Conservation (phyloP, 371 early-diverging fungal species). For the Mucor circinelloides region DNA sequence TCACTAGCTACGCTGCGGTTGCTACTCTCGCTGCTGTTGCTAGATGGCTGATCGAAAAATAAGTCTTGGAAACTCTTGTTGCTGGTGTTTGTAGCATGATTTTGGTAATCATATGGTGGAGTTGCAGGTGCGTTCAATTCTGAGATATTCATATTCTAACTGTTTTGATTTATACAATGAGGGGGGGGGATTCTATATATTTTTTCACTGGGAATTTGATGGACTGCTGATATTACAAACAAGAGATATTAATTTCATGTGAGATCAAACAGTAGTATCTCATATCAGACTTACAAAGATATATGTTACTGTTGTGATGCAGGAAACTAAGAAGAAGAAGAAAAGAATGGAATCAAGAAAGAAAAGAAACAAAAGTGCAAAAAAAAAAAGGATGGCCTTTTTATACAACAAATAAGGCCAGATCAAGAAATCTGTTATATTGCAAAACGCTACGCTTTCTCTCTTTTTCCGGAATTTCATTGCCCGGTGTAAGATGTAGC, state of each 20-base stretch:
- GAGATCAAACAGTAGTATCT: not conserved
- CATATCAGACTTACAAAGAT: not conserved
- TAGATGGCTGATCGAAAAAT: slow-evolving; percentile 10
- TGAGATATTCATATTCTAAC: slow-evolving; percentile 22
- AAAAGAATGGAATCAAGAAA: not conserved
- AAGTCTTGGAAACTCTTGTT: slow-evolving; percentile 3
- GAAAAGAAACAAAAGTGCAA: not conserved
- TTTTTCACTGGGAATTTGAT: not conserved
- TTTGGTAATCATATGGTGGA: slow-evolving; percentile 33
- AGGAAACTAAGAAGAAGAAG: not conserved
- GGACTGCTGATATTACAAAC: not conserved
- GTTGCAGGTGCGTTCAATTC: slow-evolving; percentile 29
- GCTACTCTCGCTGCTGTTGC: not conserved
- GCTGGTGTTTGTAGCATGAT: not conserved
- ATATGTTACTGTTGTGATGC: not conserved
- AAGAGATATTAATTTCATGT: not conserved
- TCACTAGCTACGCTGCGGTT: not conserved
- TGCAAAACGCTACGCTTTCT: slow-evolving; percentile 2
- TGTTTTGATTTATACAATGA: not conserved
- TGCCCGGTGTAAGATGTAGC: slow-evolving; percentile 19
- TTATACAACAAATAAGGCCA: slow-evolving; percentile 8
- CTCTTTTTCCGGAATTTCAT: slow-evolving; percentile 7
- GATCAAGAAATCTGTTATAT: slow-evolving; percentile 9
- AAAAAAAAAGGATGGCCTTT: slow-evolving; percentile 7
- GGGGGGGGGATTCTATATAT: not conserved